Conservation (phyloP, 2,329 filamentous ascomycete genomes). For the Tolypocladium guangdongense region DNA sequence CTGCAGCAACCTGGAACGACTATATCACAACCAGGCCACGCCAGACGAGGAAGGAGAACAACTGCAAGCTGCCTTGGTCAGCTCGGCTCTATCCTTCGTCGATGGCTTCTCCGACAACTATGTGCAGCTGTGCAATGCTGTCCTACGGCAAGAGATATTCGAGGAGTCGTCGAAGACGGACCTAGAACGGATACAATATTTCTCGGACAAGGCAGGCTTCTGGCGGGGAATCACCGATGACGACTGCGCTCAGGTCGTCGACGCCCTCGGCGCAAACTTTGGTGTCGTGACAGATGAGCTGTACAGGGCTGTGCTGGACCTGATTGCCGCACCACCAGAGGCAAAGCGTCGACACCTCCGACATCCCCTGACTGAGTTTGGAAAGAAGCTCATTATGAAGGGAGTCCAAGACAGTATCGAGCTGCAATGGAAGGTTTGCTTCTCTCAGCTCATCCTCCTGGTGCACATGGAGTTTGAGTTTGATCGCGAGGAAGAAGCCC, state of each 20-base stretch:
- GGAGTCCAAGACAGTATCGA: conserved; percentile 71
- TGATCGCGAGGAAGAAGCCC: conserved; percentile 58
- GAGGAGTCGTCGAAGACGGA: conserved; percentile 60
- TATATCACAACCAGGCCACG: conserved; percentile 54
- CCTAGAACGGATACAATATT: conserved; percentile 61
- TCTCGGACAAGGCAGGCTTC: conserved; percentile 72
- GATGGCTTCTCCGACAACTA: conserved; percentile 61
- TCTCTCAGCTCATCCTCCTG: conserved; percentile 73
- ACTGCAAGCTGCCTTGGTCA: conserved; percentile 51
- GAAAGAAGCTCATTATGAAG: conserved; percentile 61
- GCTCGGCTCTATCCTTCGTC: conserved; percentile 59
- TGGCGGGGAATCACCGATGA: conserved; percentile 73
- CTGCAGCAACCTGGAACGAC: conserved; percentile 66
- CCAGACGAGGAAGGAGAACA: conserved; percentile 39
- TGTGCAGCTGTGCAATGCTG: conserved; percentile 53
- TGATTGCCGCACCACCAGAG: conserved; percentile 35
- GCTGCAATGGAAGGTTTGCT: conserved; percentile 60
- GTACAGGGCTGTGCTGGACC: conserved; percentile 38
- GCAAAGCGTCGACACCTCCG: conserved; percentile 33
- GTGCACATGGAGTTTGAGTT: conserved; percentile 80
- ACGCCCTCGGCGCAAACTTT: conserved; percentile 56
- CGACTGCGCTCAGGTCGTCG: conserved; percentile 59
- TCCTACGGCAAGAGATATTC: conserved; percentile 62
- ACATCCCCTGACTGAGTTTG: conserved; percentile 60
- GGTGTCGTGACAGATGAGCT: conserved; percentile 44